Conservation (phyloP, 345 rosid species). For the Eucalyptus cloeziana region DNA sequence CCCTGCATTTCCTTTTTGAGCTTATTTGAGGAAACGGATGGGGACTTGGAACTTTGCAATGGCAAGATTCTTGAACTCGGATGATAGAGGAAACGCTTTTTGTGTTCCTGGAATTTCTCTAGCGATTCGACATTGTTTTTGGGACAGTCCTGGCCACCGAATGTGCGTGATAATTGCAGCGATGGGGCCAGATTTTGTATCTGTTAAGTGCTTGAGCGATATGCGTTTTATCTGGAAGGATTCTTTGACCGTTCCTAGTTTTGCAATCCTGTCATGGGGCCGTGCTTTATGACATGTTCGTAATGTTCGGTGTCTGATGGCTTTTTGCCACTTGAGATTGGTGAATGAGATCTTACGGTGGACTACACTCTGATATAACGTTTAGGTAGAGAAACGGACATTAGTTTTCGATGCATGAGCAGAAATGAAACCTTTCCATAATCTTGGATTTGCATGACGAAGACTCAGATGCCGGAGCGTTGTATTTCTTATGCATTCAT, state of each 20-base stretch:
- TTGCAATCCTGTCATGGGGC: background rate
- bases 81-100: background rate
- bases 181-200: background rate
- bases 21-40: background rate
- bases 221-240: background rate
- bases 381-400: background rate
- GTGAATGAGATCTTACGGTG: background rate
- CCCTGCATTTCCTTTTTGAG: background rate
- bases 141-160: background rate
- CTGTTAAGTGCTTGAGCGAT: background rate
- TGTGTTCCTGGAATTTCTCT: background rate
- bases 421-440: background rate
- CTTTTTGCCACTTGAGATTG: background rate
- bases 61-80: background rate
- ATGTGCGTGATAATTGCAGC: background rate
- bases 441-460: background rate
- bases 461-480: background rate
- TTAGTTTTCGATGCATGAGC: background rate
- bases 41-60: background rate
- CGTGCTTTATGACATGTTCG: background rate
- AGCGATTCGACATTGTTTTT: background rate
- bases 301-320: background rate
- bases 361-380: background rate
- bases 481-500: background rate
- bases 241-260: background rate